Percentiles rank a stretch among this genome's conserved stretches.
Conservation (phyloP, 352 stramenopile species). For the Peronospora belbahrii region DNA sequence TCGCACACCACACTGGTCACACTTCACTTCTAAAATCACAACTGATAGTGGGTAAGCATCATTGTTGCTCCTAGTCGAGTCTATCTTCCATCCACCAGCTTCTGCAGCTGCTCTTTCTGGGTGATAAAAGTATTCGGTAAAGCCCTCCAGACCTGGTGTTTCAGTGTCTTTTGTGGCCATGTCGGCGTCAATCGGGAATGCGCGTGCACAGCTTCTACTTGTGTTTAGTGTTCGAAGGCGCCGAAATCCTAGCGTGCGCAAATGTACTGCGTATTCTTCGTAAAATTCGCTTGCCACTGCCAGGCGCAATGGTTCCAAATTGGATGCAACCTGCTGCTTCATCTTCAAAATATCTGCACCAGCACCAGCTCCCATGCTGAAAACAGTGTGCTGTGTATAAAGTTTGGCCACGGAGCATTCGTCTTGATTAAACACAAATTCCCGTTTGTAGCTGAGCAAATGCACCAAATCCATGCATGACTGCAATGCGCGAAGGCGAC, state of each 20-base stretch:
- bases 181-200: constrained; percentile 14
- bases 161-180: constrained; percentile 13
- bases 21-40: constrained; percentile 65
- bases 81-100: constrained; percentile 13
- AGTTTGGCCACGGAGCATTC: constrained; percentile 66
- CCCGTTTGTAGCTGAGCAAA: constrained; percentile 78
- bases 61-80: neutral
- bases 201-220: constrained; percentile 12
- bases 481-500: constrained; percentile 46
- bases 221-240: constrained; percentile 39
- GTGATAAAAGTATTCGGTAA: constrained; percentile 67
- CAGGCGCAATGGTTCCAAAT: constrained; percentile 57
- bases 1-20: constrained; percentile 60
- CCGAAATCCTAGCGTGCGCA: constrained; percentile 58
- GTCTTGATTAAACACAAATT: constrained; percentile 75
- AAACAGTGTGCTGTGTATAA: constrained; percentile 67
- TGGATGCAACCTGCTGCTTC: constrained; percentile 67
- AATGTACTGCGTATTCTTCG: constrained; percentile 51
- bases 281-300: constrained; percentile 69
- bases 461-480: constrained; percentile 82
- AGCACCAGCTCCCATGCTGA: constrained; percentile 54
- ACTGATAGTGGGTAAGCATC: constrained; percentile 23
- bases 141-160: constrained; percentile 37
- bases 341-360: constrained; percentile 54
- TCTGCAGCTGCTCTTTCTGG: constrained; percentile 31